phyloP scores from a whole-genome alignment of 2,329 filamentous ascomycete species.

The Metarhizium anisopliae region DNA sequence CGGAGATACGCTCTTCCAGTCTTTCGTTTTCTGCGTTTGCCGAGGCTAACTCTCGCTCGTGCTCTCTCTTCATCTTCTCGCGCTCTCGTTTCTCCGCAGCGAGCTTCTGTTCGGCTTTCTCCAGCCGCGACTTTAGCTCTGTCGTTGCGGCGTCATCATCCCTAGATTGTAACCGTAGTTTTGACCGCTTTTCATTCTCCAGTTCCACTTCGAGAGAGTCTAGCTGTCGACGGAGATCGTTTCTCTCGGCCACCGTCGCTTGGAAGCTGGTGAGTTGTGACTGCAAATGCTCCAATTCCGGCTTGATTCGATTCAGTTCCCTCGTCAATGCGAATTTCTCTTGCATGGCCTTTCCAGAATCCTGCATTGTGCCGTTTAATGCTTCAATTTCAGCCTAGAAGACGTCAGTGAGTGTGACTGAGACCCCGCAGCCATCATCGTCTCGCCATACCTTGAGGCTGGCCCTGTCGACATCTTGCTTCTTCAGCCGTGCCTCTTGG shows the following conservation, averaged over 20 bases:
- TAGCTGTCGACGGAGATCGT: conserved; percentile 69
- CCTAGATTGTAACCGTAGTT: conserved; percentile 20
- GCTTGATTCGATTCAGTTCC: conserved; percentile 43
- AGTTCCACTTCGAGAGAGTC: conserved; percentile 71
- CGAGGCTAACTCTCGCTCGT: conserved; percentile 48
- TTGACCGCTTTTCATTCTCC: conserved; percentile 58
- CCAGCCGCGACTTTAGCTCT: conserved; percentile 28
- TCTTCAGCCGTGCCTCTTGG: conserved; percentile 39
- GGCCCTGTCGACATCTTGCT: conserved; percentile 38
- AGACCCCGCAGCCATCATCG: background rate
- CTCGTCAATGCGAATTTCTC: conserved; percentile 45
- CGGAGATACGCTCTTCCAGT: conserved; percentile 62
- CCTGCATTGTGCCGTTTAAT: conserved; percentile 56
- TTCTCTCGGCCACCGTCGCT: conserved; percentile 65
- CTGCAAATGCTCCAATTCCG: conserved; percentile 47
- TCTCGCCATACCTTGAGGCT: conserved; percentile 33
- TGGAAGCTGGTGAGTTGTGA: conserved; percentile 53
- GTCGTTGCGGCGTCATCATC: conserved; percentile 31
- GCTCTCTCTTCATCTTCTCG: conserved; percentile 34
- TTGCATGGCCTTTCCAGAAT: conserved; percentile 59
- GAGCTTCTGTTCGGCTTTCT: conserved; percentile 27
- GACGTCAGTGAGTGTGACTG: conserved; percentile 7
- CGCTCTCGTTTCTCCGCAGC: conserved; percentile 34
- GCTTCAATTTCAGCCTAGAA: conserved; percentile 60
- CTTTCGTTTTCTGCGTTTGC: conserved; percentile 53